Conservation (phyloP, 176 grass and related monocot genomes). For the Lolium multiflorum region DNA sequence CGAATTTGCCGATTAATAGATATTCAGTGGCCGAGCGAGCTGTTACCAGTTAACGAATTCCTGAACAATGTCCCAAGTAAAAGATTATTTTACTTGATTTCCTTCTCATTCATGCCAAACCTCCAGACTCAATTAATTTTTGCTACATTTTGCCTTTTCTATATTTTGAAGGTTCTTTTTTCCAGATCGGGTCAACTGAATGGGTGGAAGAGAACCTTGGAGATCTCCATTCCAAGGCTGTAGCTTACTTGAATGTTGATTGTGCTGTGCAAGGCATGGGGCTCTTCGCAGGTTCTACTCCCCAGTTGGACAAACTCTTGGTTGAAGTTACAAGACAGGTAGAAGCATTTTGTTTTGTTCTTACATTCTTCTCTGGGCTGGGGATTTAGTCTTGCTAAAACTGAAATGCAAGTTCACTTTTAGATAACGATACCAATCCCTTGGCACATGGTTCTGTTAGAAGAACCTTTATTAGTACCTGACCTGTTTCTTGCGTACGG, state of each 20-base stretch:
- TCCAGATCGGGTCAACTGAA: constrained; percentile 84
- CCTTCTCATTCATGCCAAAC: not conserved
- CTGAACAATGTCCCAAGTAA: not conserved
- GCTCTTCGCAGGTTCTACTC: constrained; percentile 76
- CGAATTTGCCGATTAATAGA: no score
- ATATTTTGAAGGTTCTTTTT: constrained; percentile 44
- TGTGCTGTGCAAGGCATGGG: constrained; percentile 95
- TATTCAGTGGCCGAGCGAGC: no score
- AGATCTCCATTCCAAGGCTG: constrained; percentile 91
- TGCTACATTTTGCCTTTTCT: constrained; percentile 28
- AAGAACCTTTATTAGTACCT: constrained; percentile 20
- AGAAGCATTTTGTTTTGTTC: constrained; percentile 16
- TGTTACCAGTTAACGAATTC: no score
- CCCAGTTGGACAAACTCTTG: constrained; percentile 89
- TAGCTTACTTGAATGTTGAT: constrained; percentile 97
- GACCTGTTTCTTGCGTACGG: constrained; percentile 5
- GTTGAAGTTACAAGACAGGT: constrained; percentile 82
- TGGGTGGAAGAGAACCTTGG: constrained; percentile 94
- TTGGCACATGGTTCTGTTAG: not conserved
- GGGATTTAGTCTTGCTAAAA: constrained; percentile 15
- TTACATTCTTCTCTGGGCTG: constrained; percentile 29
- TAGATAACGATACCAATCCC: constrained; percentile 19
- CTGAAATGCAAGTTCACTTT: constrained; percentile 15
- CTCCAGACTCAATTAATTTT: constrained; percentile 39
- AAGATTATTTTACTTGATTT: constrained; percentile 17